phyloP scores from a whole-genome alignment of 129 eudicot species.

The Sambucus nigra region DNA sequence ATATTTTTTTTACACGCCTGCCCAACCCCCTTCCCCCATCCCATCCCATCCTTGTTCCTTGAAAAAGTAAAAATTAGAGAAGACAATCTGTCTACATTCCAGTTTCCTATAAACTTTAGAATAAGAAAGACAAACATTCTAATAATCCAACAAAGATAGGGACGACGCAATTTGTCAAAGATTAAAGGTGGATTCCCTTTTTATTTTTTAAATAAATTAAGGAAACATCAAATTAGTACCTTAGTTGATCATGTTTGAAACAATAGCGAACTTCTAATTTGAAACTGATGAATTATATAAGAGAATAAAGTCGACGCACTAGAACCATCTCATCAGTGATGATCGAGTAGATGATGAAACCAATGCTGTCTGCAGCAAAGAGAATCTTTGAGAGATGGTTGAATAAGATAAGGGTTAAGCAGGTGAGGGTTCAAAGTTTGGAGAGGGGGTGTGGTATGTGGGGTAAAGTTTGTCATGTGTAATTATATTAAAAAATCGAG shows the following conservation, averaged over 20 bases:
- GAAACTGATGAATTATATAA: background rate
- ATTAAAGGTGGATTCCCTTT: no score
- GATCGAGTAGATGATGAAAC: constrained; percentile 53
- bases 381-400: constrained; percentile 57
- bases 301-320: constrained; percentile 21
- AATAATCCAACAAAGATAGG: background rate
- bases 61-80: background rate
- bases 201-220: background rate
- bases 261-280: background rate
- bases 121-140: background rate
- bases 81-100: background rate
- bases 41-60: constrained; percentile 1
- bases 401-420: constrained; percentile 75
- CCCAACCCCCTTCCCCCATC: no score
- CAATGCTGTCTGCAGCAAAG: constrained; percentile 42
- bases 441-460: no score
- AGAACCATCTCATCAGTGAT: constrained; percentile 34
- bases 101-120: background rate
- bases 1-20: no score
- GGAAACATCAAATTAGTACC: background rate
- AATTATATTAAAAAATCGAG: no score
- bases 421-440: no score
- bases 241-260: background rate
- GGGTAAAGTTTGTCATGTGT: no score
- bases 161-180: background rate